phyloP scores from a whole-genome alignment of 768 basidiomycete species.

The Lentinula detonsa region DNA sequence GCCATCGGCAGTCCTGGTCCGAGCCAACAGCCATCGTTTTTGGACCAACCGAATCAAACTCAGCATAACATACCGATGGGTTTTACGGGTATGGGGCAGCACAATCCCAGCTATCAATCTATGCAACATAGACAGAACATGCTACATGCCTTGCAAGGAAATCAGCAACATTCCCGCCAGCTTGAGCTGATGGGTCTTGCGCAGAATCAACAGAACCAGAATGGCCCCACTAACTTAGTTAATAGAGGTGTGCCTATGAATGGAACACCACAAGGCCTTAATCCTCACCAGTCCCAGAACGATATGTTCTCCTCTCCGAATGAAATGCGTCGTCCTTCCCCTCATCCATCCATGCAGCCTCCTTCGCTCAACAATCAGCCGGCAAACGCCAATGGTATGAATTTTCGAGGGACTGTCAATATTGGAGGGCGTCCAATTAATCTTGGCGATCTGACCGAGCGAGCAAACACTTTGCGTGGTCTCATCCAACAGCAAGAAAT shows the following conservation, averaged over 20 bases:
- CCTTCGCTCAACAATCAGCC: constrained; percentile 14
- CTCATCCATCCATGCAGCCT: constrained; percentile 27
- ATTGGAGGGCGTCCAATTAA: constrained; percentile 17
- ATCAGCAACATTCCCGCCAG: constrained; percentile 29
- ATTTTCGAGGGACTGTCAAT: neutral
- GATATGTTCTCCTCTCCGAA: constrained; percentile 45
- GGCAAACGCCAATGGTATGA: constrained; percentile 1
- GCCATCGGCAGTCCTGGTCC: constrained; percentile 18
- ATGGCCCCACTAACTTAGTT: constrained; percentile 29
- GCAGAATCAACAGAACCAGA: constrained; percentile 41
- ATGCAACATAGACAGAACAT: constrained; percentile 27
- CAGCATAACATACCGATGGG: constrained; percentile 32
- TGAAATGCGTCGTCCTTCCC: constrained; percentile 47
- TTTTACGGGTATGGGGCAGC: constrained; percentile 31
- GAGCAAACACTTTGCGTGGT: constrained; percentile 9
- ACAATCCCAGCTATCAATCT: constrained; percentile 23
- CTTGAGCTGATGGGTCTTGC: constrained; percentile 41
- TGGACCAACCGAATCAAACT: constrained; percentile 25
- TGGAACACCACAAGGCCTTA: neutral
- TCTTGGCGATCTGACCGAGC: constrained; percentile 13
- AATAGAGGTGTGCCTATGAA: constrained; percentile 15
- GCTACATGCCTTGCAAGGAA: constrained; percentile 29
- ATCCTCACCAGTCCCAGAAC: constrained; percentile 11
- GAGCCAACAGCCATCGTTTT: constrained; percentile 26
- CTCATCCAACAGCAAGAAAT: constrained; percentile 14